A percentile compares a stretch with the other conserved stretches of the same genome.
Evolutionary conservation across 176 grass and related monocot genomes (phyloP).

Genomic region (Cenchrus fungigraminus): DNA sequence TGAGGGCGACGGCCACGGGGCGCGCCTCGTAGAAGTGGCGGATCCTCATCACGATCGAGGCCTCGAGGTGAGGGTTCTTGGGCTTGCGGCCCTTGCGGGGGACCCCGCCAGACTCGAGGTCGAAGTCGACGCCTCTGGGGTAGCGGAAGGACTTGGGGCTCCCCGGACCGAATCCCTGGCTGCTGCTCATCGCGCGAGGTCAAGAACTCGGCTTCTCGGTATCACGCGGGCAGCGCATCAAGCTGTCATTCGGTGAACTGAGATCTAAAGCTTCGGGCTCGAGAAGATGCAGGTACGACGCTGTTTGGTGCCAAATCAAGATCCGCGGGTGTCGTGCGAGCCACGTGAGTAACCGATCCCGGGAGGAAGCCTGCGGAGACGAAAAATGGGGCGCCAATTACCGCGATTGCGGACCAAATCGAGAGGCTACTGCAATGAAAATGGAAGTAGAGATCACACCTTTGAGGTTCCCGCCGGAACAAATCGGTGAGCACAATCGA

Average conservation of each 20-base stretch:
- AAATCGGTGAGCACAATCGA: neutral
- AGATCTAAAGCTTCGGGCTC: neutral
- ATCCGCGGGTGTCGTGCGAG: neutral
- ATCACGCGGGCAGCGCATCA: neutral
- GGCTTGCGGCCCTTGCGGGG: conserved; percentile 60
- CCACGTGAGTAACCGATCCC: neutral
- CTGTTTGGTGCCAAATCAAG: neutral
- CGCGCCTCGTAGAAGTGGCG: conserved; percentile 70
- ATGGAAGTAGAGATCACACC: neutral
- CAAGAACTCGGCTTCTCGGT: neutral
- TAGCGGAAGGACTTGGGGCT: conserved; percentile 85
- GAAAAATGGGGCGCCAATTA: neutral
- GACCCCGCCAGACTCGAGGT: conserved; percentile 65
- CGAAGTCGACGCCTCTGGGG: conserved; percentile 69
- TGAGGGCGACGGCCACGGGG: conserved; percentile 64
- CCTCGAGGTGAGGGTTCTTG: conserved; percentile 55
- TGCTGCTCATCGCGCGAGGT: conserved; percentile 67
- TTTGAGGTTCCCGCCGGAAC: neutral
- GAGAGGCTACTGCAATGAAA: neutral
- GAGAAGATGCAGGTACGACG: neutral
- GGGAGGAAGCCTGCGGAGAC: neutral
- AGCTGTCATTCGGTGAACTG: neutral
- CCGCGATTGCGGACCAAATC: neutral
- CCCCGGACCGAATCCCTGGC: conserved; percentile 68
- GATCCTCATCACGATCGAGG: conserved; percentile 44